Base-by-base conservation (phyloP, 345 rosid genomes). In the Pugionium dolabratum region DNA sequence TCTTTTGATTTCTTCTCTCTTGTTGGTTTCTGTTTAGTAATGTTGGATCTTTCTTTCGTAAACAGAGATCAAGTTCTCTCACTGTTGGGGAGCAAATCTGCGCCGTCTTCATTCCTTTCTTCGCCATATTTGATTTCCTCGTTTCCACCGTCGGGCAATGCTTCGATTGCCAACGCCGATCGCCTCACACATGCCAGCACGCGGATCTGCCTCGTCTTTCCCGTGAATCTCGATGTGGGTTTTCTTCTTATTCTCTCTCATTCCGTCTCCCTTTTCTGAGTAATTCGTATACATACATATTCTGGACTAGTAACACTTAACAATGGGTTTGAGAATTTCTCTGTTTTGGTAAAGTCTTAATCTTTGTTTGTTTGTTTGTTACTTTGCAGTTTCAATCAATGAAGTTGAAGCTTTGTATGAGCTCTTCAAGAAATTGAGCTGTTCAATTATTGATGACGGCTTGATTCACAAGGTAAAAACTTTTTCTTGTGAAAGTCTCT, bases 391-490 rank as follows among this genome's bases (percentile, higher is more conserved):
- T 71, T 71, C 86, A 26, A 80, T 85, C 18, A 85, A 84, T 52
- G 95, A 90, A 62, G 72, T 90, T 75, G 91, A 87, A 78, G 91
- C 95, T 2, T 69, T 90, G 74, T 71, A 70, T 50, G 95, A 83
- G 80, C 78, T 90, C 26, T 90, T 78, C 73, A 83, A 84, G 88
- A 84, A 79, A 72, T 37, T 87, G 59, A 85, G 95, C 49, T 73
- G 78, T 72, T 87, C 88, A 0, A 80, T 90, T 41, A 71, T 85
- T 40, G 80, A 83, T 40, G 96, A 86, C 30, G 87, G 88, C n/a
- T 73, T 84, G 58, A 85, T 89, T 60, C 93, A 89, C 76, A 90
- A 90, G 90, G 97, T 90, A 62, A 28, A 43, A 28, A 45, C 18
- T 47, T 45, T 2, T 10, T 34, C n/a, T 43, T 11, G 44, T 50